Evolutionary conservation across 2,329 filamentous ascomycete genomes (phyloP).

Genomic region (Cyanodermella asteris): DNA sequence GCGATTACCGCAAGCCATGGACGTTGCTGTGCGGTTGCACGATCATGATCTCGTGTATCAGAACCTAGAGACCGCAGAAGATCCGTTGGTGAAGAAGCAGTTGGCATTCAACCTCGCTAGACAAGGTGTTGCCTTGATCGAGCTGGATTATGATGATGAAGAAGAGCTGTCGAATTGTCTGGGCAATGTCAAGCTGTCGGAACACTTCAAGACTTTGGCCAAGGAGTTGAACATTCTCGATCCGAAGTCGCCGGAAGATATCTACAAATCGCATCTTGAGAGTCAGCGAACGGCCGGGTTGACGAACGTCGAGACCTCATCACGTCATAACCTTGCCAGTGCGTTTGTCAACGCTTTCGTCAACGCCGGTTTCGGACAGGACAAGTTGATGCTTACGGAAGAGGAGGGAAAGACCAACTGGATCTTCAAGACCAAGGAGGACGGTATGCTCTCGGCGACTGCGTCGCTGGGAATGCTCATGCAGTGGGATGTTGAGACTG

Average conservation of each 20-base stretch:
- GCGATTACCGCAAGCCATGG: slow-evolving; percentile 80
- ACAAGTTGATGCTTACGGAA: slow-evolving; percentile 83
- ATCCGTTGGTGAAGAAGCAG: slow-evolving; percentile 73
- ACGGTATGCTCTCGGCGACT: slow-evolving; percentile 90
- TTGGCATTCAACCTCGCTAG: slow-evolving; percentile 81
- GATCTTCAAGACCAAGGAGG: slow-evolving; percentile 98
- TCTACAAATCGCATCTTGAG: slow-evolving; percentile 97
- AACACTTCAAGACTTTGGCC: slow-evolving; percentile 80
- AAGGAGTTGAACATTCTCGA: slow-evolving; percentile 96
- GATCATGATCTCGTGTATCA: slow-evolving; percentile 61
- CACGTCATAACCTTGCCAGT: slow-evolving; percentile 83
- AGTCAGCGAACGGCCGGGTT: slow-evolving; percentile 80
- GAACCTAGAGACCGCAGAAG: slow-evolving; percentile 60
- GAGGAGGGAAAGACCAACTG: slow-evolving; percentile 65
- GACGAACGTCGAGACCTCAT: slow-evolving; percentile 89
- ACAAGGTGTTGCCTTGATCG: slow-evolving; percentile 67
- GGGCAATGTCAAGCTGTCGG: slow-evolving; percentile 68
- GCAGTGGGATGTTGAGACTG: slow-evolving; percentile 82
- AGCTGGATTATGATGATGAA: slow-evolving; percentile 44
- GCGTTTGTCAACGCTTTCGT: slow-evolving; percentile 95
- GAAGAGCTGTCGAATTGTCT: slow-evolving; percentile 60
- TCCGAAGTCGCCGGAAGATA: slow-evolving; percentile 91
- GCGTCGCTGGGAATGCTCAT: slow-evolving; percentile 81
- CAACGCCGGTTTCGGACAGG: slow-evolving; percentile 83
- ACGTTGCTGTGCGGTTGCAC: slow-evolving; percentile 82